Base-by-base conservation (phyloP, 495 filamentous ascomycete genomes). In the Cercophora scortea region DNA sequence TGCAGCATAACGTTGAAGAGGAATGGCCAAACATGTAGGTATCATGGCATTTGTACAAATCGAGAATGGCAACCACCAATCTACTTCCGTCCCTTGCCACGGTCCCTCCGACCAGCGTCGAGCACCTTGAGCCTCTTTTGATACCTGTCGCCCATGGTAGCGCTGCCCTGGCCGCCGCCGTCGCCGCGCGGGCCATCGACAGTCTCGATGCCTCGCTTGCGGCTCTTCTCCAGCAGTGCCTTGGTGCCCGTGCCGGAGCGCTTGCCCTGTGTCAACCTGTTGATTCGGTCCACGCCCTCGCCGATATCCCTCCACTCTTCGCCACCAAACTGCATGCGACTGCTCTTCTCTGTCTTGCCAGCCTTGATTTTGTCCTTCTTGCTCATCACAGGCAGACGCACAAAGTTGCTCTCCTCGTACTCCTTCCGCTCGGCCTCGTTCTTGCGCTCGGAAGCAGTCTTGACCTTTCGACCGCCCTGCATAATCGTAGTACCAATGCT, bases 361-460 rank as follows among this genome's bases (percentile, higher is more conserved):
- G 71, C 72, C 56, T 81, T 78, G 11, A 73, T 71, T 36, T 71
- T 64, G 17, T 92, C 86, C 73, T 88, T 89, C 78, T 90, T 92
- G 65, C 82, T 86, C 61, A 85, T 79, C 65, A 82, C 84, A 15
- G 89, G 89, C 61, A 96, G 73, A 49, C 91, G 79, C 17, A 89
- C 80, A 61, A 94, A 90, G 70, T 96, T 92, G 53, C 70, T 75
- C 71, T 96, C 90, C 72, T 96, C 90, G 66, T 93, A 96, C 25
- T 82, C 77, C 40, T 73, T 76, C 42, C 84, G 72, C 61, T 91
- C 89, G 4, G 76, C 74, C 68, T 95, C 91, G 34, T 78, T 79
- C 43, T 78, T 75, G 25, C 81, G 78, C 60, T 92, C 86, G 17
- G 79, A 74, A 18, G 79, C 77, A 2, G 84, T 84, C 74, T 90